Conservation (phyloP, 1,139 yeast genomes). For the Suhomyces maxii region DNA sequence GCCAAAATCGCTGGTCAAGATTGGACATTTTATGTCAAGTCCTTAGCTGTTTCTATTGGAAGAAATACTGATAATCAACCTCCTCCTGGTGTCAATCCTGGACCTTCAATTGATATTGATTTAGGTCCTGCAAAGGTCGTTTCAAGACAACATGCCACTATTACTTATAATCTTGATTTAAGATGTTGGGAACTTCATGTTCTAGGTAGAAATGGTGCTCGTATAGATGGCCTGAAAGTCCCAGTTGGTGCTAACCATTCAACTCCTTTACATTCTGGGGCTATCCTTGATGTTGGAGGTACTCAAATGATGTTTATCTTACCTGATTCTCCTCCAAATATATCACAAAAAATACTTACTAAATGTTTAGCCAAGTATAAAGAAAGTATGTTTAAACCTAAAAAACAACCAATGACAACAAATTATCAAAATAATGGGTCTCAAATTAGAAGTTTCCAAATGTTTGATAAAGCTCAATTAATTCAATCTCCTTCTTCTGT, state of each 20-base stretch:
- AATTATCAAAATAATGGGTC: background rate
- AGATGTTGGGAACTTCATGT: slow-evolving; percentile 86
- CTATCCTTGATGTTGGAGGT: slow-evolving; percentile 90
- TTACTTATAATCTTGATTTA: slow-evolving; percentile 70
- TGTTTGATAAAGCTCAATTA: slow-evolving; percentile 47
- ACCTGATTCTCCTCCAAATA: slow-evolving; percentile 83
- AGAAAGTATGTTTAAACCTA: slow-evolving; percentile 18
- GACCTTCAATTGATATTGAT: slow-evolving; percentile 67
- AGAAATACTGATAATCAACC: slow-evolving; percentile 66
- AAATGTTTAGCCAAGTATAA: slow-evolving; percentile 36
- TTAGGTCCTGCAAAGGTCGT: slow-evolving; percentile 97
- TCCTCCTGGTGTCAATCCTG: slow-evolving; percentile 14
- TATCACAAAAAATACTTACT: slow-evolving; percentile 53
- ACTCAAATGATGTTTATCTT: slow-evolving; percentile 98
- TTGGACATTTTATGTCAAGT: slow-evolving; percentile 93
- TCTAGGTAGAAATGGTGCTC: slow-evolving; percentile 89
- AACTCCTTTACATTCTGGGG: slow-evolving; percentile 74
- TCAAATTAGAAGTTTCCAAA: slow-evolving; percentile 49
- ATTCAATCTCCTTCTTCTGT: slow-evolving; percentile 43
- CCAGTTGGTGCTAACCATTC: slow-evolving; percentile 45
- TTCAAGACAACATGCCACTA: slow-evolving; percentile 83
- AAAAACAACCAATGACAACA: slow-evolving; percentile 15
- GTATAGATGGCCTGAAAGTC: slow-evolving; percentile 71
- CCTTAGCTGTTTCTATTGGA: slow-evolving; percentile 77
- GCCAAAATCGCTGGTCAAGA: slow-evolving; percentile 91